These are phyloP conservation scores for Tricholoma sp. DNA, from an alignment of 768 basidiomycete species.

Conservation along the genomic window DNA sequence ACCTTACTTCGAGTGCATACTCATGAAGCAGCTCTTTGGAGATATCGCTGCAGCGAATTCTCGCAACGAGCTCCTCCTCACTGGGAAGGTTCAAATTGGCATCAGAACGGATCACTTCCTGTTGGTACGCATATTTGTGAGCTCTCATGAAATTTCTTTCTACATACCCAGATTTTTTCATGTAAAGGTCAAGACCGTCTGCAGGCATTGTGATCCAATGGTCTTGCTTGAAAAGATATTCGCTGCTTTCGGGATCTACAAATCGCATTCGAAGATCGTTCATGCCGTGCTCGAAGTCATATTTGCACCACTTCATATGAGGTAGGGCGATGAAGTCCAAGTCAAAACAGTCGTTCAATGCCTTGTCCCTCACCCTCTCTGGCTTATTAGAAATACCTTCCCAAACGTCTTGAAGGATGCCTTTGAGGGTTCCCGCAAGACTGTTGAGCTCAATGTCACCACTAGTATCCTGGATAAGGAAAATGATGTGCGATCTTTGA, in stretches of 20 bases:
- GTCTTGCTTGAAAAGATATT: constrained; percentile 83
- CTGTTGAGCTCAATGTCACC: constrained; percentile 84
- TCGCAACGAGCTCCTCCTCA: constrained; percentile 91
- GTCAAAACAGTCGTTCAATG: constrained; percentile 91
- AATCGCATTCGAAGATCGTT: constrained; percentile 71
- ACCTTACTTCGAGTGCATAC: not conserved
- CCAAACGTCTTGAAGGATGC: constrained; percentile 91
- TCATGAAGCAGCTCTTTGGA: not conserved
- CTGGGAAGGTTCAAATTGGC: constrained; percentile 97
- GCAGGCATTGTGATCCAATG: constrained; percentile 98
- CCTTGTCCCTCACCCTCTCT: constrained; percentile 64
- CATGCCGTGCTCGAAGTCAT: constrained; percentile 83
- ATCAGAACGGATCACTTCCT: constrained; percentile 97
- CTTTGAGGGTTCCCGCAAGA: constrained; percentile 77
- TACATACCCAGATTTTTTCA: constrained; percentile 95
- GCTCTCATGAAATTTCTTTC: constrained; percentile 8
- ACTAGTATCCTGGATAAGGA: constrained; percentile 97
- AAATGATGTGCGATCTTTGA: constrained; percentile 71
- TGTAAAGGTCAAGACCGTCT: constrained; percentile 94
- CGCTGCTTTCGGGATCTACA: constrained; percentile 54
- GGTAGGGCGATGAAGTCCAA: constrained; percentile 87
- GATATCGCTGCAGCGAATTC: not conserved
- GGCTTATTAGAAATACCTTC: constrained; percentile 83
- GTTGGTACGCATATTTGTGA: too few species aligned
- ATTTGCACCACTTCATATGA: constrained; percentile 85